Conservation (phyloP, 1,284 basidiomycete genomes). For the Puccinia coronata region DNA sequence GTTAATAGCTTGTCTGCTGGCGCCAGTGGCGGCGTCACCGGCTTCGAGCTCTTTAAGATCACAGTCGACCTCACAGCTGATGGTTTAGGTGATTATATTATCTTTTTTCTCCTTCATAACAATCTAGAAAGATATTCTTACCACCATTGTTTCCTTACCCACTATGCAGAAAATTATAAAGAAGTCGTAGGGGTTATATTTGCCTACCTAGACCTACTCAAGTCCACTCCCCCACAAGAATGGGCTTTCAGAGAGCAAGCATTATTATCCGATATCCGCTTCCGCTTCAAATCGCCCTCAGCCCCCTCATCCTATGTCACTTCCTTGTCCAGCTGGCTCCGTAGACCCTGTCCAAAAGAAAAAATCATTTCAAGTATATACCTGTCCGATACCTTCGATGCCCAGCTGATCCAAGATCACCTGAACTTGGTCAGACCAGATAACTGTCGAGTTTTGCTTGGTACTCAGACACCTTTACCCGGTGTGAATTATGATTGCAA, state of each 20-base stretch:
- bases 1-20: slow-evolving; percentile 76
- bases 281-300: slow-evolving; percentile 84
- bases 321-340: slow-evolving; percentile 73
- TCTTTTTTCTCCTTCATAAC: slow-evolving; percentile 26
- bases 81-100: slow-evolving; percentile 76
- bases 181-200: slow-evolving; percentile 73
- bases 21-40: slow-evolving; percentile 68
- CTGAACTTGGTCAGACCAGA: slow-evolving; percentile 68
- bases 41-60: slow-evolving; percentile 87
- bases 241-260: slow-evolving; percentile 80
- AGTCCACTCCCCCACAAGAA: slow-evolving; percentile 67
- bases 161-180: slow-evolving; percentile 71
- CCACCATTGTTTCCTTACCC: neutral
- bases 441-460: slow-evolving; percentile 73
- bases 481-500: slow-evolving; percentile 68
- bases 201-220: slow-evolving; percentile 84
- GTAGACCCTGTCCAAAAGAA: slow-evolving; percentile 77
- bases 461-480: slow-evolving; percentile 69
- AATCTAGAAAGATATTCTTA: neutral
- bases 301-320: slow-evolving; percentile 78
- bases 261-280: slow-evolving; percentile 73
- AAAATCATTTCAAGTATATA: slow-evolving; percentile 74
- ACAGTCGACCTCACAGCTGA: slow-evolving; percentile 78
- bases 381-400: slow-evolving; percentile 76
- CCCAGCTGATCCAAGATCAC: slow-evolving; percentile 67